A percentile compares a stretch with the other conserved stretches of the same genome.
phyloP scores from a whole-genome alignment of 768 basidiomycete genomes.

The Agaricus bisporus region DNA sequence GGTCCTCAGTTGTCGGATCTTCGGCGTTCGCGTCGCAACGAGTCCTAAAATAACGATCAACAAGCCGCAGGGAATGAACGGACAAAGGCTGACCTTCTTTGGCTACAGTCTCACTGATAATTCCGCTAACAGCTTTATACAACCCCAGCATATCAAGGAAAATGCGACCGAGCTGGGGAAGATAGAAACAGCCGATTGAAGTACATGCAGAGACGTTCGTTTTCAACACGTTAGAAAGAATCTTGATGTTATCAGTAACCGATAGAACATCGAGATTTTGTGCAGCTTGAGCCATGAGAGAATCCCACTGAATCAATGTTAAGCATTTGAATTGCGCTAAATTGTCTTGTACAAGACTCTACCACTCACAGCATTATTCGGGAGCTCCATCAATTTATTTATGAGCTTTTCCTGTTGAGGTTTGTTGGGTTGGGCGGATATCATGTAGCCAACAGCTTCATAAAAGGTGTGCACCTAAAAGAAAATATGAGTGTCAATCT shows the following conservation, averaged over 20 bases:
- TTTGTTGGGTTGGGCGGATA: slow-evolving; percentile 97
- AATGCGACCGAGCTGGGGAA: slow-evolving; percentile 93
- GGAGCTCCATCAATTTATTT: slow-evolving; percentile 91
- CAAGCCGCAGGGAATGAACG: background rate
- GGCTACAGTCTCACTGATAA: slow-evolving; percentile 89
- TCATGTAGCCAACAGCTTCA: slow-evolving; percentile 99
- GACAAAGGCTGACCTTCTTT: slow-evolving; percentile 56
- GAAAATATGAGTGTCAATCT: background rate
- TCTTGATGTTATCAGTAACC: slow-evolving; percentile 92
- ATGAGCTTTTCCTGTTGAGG: slow-evolving; percentile 95
- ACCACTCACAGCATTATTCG: slow-evolving; percentile 83
- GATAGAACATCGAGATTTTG: slow-evolving; percentile 89
- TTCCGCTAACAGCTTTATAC: slow-evolving; percentile 95
- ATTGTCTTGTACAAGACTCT: background rate
- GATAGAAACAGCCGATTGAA: slow-evolving; percentile 94
- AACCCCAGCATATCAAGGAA: slow-evolving; percentile 98
- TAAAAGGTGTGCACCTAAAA: slow-evolving; percentile 90
- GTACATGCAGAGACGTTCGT: slow-evolving; percentile 98
- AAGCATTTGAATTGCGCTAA: background rate
- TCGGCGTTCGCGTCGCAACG: slow-evolving; percentile 94
- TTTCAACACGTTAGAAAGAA: slow-evolving; percentile 93
- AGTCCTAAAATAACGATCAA: slow-evolving; percentile 43
- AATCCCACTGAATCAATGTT: slow-evolving; percentile 72
- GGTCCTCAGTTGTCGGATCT: slow-evolving; percentile 88
- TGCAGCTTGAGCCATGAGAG: slow-evolving; percentile 91